A percentile compares a stretch with the other conserved stretches of the same genome.
Conservation (phyloP, 1,284 basidiomycete species). For the Omphalotus olearius region DNA sequence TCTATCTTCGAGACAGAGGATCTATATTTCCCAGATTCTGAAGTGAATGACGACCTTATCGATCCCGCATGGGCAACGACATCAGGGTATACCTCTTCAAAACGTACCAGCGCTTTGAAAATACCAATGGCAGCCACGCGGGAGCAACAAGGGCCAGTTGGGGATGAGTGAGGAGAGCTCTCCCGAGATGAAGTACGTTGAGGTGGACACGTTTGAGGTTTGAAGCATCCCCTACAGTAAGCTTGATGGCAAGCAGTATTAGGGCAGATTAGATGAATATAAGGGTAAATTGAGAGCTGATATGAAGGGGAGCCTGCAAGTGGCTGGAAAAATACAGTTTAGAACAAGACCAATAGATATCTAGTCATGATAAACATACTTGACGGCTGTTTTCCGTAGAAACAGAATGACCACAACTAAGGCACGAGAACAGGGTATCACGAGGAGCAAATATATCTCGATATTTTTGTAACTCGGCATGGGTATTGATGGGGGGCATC, state of each 20-base stretch:
- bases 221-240: slow-evolving; percentile 1
- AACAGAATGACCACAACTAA: background rate
- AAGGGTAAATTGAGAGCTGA: background rate
- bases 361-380: background rate
- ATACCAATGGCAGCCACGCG: background rate
- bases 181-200: background rate
- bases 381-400: background rate
- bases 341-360: background rate
- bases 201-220: background rate
- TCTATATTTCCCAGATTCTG: background rate
- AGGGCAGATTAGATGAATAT: background rate
- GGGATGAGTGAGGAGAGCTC: background rate
- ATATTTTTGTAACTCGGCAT: background rate
- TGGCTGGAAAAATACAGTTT: background rate
- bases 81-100: background rate
- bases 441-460: background rate
- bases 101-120: background rate
- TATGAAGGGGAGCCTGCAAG: background rate
- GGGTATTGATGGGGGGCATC: background rate
- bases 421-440: background rate
- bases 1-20: background rate
- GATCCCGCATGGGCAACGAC: background rate
- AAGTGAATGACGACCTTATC: background rate
- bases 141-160: background rate
- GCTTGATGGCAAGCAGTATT: background rate